Evolutionary conservation across 805 yeast species (phyloP).

Genomic region (Huiozyma naganishii): DNA sequence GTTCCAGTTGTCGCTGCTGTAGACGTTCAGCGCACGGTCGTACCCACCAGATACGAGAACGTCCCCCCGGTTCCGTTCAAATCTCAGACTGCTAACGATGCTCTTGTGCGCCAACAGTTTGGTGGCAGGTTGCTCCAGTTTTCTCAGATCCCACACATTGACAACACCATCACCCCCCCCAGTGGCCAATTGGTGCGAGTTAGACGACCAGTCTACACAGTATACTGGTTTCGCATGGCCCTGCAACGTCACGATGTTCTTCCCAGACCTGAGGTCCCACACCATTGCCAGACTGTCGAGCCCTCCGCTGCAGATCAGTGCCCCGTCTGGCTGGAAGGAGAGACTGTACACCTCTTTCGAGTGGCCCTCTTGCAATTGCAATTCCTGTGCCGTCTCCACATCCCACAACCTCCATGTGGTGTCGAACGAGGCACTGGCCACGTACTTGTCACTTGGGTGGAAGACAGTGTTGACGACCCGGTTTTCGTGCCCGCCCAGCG

Average conservation of each 20-base stretch:
- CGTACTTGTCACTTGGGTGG: constrained; percentile 50
- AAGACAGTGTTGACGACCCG: constrained; percentile 52
- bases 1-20: constrained; percentile 66
- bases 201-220: constrained; percentile 60
- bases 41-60: constrained; percentile 54
- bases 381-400: constrained; percentile 34
- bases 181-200: constrained; percentile 67
- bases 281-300: constrained; percentile 59
- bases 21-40: constrained; percentile 54
- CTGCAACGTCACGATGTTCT: constrained; percentile 42
- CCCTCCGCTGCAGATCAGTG: constrained; percentile 67
- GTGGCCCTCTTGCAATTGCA: constrained; percentile 80
- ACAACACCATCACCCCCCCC: constrained; percentile 77
- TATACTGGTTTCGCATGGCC: constrained; percentile 70
- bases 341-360: constrained; percentile 56
- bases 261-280: constrained; percentile 85
- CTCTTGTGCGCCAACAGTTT: constrained; percentile 66
- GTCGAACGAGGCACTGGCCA: constrained; percentile 72
- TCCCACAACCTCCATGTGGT: constrained; percentile 89
- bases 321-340: constrained; percentile 65
- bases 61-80: constrained; percentile 36
- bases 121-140: constrained; percentile 7
- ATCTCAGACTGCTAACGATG: constrained; percentile 55
- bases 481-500: constrained; percentile 35
- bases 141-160: constrained; percentile 80